Conservation (phyloP, 495 filamentous ascomycete genomes). For the Podospora tetraspora region DNA sequence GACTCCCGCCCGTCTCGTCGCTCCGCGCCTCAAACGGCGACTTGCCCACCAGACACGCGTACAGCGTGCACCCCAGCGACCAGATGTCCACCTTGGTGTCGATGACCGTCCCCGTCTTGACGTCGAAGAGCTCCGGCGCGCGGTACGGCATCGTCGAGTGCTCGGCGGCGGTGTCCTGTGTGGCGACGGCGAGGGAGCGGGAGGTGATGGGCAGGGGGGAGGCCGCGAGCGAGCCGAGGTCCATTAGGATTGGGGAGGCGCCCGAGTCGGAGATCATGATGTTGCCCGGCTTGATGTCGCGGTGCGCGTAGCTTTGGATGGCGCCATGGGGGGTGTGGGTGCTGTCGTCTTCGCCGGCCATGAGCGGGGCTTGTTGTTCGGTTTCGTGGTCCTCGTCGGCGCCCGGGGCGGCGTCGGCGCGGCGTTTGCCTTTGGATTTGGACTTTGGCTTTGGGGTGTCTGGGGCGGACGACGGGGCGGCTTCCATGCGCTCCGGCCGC, state of each 20-base stretch:
- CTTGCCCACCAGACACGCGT: slow-evolving; percentile 92
- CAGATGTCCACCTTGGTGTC: slow-evolving; percentile 98
- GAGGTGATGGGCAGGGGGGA: slow-evolving; percentile 91
- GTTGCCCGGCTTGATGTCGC: slow-evolving; percentile 98
- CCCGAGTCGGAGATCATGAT: slow-evolving; percentile 94
- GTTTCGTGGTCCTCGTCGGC: slow-evolving; percentile 62
- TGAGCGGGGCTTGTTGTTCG: slow-evolving; percentile 69
- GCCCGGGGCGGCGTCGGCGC: slow-evolving; percentile 38
- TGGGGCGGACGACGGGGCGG: slow-evolving; percentile 27
- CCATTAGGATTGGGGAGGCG: slow-evolving; percentile 90
- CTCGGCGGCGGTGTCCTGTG: slow-evolving; percentile 91
- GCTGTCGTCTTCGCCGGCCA: slow-evolving; percentile 71
- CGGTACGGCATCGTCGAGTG: slow-evolving; percentile 98
- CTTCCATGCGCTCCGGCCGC: slow-evolving; percentile 46
- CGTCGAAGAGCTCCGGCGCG: slow-evolving; percentile 95
- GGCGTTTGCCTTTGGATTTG: slow-evolving; percentile 55
- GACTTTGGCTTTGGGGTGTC: slow-evolving; percentile 53
- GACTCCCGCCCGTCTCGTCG: slow-evolving; percentile 90
- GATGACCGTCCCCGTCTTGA: slow-evolving; percentile 85
- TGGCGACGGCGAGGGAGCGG: slow-evolving; percentile 80
- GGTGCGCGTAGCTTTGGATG: slow-evolving; percentile 79
- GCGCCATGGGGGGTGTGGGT: slow-evolving; percentile 60
- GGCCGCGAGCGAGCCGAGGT: slow-evolving; percentile 85
- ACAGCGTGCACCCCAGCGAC: slow-evolving; percentile 93
- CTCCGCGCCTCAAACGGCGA: slow-evolving; percentile 92